Evolutionary conservation across 176 grass and related monocot genomes (phyloP).

Genomic region (Pontederia paniculata): DNA sequence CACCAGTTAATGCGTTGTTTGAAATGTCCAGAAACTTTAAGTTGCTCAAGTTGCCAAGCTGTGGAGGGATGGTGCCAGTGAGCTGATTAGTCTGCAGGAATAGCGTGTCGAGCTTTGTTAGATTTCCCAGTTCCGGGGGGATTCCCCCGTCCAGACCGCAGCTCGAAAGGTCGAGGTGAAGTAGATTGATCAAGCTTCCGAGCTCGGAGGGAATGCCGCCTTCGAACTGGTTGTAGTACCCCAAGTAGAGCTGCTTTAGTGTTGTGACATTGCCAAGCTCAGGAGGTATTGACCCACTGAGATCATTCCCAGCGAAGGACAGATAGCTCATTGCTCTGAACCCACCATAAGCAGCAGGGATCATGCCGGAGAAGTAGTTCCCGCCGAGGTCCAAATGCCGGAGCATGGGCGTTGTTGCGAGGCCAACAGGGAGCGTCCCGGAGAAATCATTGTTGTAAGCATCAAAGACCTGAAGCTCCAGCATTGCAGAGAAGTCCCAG

Average conservation of each 20-base stretch:
- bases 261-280: conserved; percentile 61
- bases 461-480: conserved; percentile 52
- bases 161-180: conserved; percentile 60
- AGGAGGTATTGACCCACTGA: conserved; percentile 43
- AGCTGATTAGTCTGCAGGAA: conserved; percentile 73
- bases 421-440: conserved; percentile 34
- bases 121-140: conserved; percentile 38
- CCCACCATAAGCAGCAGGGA: conserved; percentile 44
- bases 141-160: conserved; percentile 66
- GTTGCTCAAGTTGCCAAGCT: conserved; percentile 43
- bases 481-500: conserved; percentile 19
- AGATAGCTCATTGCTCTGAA: conserved; percentile 49
- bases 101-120: conserved; percentile 64
- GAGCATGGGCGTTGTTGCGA: conserved; percentile 39
- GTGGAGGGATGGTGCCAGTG: conserved; percentile 36
- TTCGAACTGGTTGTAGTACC: conserved; percentile 74
- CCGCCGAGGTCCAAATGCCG: conserved; percentile 76
- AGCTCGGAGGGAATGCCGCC: conserved; percentile 63
- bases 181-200: conserved; percentile 39
- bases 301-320: conserved; percentile 13
- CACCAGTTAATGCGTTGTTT: conserved; percentile 58
- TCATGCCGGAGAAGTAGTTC: conserved; percentile 72
- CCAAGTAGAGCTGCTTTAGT: conserved; percentile 55
- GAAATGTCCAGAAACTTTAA: conserved; percentile 86
- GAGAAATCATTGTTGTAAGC: conserved; percentile 87